Evolutionary conservation across 306 rosid genomes (phyloP), one percentile per base, ranked within the genome.

Genomic region (Malus orientalis): DNA sequence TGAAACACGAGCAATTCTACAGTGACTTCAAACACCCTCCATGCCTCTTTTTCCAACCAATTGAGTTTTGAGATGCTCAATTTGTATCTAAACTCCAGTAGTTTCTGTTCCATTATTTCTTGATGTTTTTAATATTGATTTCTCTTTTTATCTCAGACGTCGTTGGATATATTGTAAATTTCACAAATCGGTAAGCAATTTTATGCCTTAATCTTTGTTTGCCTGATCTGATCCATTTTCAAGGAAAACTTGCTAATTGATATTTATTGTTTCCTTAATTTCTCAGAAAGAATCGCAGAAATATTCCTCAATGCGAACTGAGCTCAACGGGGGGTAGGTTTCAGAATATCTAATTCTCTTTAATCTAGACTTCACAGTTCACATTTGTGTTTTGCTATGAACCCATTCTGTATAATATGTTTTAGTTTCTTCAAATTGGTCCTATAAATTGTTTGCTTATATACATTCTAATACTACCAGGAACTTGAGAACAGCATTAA

Each of bases 241-340:
- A 18, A 29, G 71, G 67, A n/a, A 18, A 64, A 66, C 75, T 44
- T 69, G 45, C 59, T 69, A 19, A 51, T 11, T 11, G 27, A 45
- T 79, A n/a, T 51, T 13, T 29, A 64, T 53, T 74, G 18, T 79
- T 65, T 47, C 64, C 73, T 73, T 23, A 32, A 71, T 78, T 75
- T 81, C 60, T 84, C 81, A 92, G 97, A 90, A 76, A 85, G 83
- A 91, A 83, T 84, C 97, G 55, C 88, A 90, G 45, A 89, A 86
- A 65, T 95, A 87, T 83, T 85, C 93, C 64, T 80, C 97, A 45
- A 75, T 47, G 82, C 84, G 97, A 84, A 87, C 86, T 70, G 98
- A 90, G 82, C 97, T 95, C 80, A 90, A 88, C 74, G 97, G 98
- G 85, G 85, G 98, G 98, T 89, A 78, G 23, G 91, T 76, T 66